Evolutionary conservation across 208 protist genomes (phyloP).

Genomic region (Perkinsela sp.): DNA sequence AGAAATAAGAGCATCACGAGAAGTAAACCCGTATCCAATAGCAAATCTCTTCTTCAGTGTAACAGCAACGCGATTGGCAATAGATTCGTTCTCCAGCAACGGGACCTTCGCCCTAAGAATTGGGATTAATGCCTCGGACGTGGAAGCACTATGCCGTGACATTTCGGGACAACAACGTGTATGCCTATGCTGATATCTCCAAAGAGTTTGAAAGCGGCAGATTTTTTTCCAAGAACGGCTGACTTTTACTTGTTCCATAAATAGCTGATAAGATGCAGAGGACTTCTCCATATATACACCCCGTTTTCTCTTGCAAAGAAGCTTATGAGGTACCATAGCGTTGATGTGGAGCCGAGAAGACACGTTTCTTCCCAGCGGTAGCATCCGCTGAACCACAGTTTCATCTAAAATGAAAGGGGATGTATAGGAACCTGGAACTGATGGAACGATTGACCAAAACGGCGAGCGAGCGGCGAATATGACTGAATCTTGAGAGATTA

Average conservation of each 20-base stretch:
- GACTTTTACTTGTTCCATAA: not conserved
- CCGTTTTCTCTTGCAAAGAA: not conserved
- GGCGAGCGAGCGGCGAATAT: not conserved
- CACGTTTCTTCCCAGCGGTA: too few species aligned
- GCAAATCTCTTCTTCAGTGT: not conserved
- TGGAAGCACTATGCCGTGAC: too few species aligned
- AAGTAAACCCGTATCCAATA: not conserved
- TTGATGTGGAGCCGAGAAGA: not conserved
- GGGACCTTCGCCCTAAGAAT: too few species aligned
- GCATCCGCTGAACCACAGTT: not conserved
- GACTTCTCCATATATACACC: not conserved
- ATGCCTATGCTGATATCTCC: too few species aligned
- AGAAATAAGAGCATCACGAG: not conserved
- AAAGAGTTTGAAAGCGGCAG: too few species aligned
- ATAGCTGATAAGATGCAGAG: not conserved
- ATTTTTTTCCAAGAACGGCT: too few species aligned
- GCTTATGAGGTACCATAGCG: not conserved
- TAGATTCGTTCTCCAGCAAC: too few species aligned
- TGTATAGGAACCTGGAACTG: not conserved
- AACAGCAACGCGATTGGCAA: not conserved
- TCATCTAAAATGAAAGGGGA: not conserved
- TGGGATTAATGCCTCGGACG: too few species aligned
- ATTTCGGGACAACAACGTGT: too few species aligned
- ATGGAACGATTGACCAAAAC: not conserved
- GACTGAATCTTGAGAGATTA: not conserved